These are phyloP conservation scores for Coprinopsis marcescibilis DNA, from an alignment of 768 basidiomycete species.

Conservation along the genomic window DNA sequence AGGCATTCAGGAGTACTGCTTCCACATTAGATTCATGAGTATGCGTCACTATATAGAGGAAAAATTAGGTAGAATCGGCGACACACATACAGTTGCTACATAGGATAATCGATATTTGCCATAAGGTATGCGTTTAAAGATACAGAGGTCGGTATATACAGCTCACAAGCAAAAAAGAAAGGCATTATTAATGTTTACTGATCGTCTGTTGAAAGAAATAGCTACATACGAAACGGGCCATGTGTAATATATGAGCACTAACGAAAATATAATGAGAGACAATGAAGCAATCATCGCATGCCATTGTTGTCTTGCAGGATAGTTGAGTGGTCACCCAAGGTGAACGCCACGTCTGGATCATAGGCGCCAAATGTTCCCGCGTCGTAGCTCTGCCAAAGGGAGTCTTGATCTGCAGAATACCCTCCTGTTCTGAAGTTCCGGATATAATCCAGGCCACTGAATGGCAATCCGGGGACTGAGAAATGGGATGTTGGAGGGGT, in stretches of 20 bases:
- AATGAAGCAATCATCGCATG: constrained; percentile 11
- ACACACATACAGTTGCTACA: no score
- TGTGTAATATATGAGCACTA: no score
- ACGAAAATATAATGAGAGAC: neutral
- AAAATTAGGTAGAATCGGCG: no score
- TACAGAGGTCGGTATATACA: neutral
- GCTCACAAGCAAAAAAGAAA: neutral
- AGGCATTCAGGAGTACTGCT: no score
- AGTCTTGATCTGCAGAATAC: constrained; percentile 44
- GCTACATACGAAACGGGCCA: no score
- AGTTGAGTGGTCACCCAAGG: constrained; percentile 37
- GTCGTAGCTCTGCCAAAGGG: constrained; percentile 63
- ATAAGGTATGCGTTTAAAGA: no score
- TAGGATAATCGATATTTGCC: no score
- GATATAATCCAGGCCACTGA: constrained; percentile 79
- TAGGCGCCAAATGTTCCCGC: constrained; percentile 59
- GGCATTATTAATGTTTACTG: no score
- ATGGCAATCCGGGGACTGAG: constrained; percentile 70
- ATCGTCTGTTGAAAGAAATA: no score
- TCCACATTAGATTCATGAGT: no score
- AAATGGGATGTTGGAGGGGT: constrained; percentile 62
- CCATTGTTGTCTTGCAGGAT: constrained; percentile 32
- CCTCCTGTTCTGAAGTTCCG: constrained; percentile 64
- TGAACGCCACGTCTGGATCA: constrained; percentile 76
- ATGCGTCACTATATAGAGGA: no score